Evolutionary conservation across 345 rosid species (phyloP).

Genomic region (Linum trigynum): DNA sequence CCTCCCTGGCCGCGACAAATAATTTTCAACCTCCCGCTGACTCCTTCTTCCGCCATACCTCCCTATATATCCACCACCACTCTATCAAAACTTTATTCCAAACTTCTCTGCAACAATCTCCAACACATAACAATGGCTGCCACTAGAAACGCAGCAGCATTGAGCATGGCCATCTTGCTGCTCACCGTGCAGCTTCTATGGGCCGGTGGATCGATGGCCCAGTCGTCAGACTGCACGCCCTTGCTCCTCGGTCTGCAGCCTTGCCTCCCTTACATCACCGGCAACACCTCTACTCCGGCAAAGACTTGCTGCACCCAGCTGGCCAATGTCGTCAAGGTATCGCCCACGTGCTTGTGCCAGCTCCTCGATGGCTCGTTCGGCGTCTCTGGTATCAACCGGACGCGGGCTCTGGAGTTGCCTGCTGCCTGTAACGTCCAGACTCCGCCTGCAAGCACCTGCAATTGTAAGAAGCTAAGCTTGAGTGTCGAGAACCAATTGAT

Average conservation of each 20-base stretch:
- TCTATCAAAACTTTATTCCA: too few relatives aligned
- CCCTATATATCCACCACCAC: too few relatives aligned
- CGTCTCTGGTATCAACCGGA: conserved; percentile 30
- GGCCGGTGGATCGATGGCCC: conserved; percentile 21
- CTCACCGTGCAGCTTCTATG: conserved; percentile 15
- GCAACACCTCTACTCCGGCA: conserved; percentile 38
- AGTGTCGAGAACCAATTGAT: too few relatives aligned
- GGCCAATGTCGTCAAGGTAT: conserved; percentile 33
- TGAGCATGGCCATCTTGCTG: too few relatives aligned
- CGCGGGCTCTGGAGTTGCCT: conserved; percentile 44
- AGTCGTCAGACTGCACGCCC: conserved; percentile 31
- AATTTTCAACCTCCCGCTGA: too few relatives aligned
- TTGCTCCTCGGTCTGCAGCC: conserved; percentile 32
- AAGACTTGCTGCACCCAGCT: conserved; percentile 51
- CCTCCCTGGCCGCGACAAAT: too few relatives aligned
- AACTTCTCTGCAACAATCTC: too few relatives aligned
- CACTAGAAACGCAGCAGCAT: too few relatives aligned
- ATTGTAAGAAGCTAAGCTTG: conserved; percentile 14
- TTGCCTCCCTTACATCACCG: conserved; percentile 32
- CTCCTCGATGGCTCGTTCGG: conserved; percentile 35
- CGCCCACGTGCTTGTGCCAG: conserved; percentile 45
- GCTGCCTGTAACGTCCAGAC: conserved; percentile 41
- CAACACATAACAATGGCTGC: too few relatives aligned
- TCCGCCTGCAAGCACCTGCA: conserved; percentile 45
- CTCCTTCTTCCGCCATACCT: too few relatives aligned